Conservation (phyloP, 352 stramenopile species). For the Phytophthora capsici region DNA sequence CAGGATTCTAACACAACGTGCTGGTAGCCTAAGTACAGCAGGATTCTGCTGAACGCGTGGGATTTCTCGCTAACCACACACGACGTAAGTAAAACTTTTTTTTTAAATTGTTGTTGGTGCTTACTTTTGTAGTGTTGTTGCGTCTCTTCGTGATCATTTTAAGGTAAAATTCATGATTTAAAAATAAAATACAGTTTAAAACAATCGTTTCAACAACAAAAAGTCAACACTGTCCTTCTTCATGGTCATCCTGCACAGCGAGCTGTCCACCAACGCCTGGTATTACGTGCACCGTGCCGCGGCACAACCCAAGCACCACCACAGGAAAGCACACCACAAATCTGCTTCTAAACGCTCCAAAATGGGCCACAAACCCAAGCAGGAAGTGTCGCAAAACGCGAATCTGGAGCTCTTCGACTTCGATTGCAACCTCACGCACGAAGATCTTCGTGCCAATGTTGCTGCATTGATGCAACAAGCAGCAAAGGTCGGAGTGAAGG, state of each 20-base stretch:
- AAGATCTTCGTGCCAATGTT: constrained; percentile 57
- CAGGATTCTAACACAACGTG: neutral
- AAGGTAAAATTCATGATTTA: neutral
- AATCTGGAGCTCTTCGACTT: constrained; percentile 72
- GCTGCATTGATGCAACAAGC: constrained; percentile 47
- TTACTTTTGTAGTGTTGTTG: too few relatives aligned
- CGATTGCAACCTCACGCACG: constrained; percentile 85
- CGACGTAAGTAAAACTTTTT: constrained; percentile 49
- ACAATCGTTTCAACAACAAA: too few relatives aligned
- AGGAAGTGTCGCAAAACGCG: neutral
- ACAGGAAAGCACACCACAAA: constrained; percentile 23
- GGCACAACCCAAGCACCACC: constrained; percentile 12
- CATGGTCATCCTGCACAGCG: constrained; percentile 19
- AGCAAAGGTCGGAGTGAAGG: constrained; percentile 48
- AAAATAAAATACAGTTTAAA: too few relatives aligned
- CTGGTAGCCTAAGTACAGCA: constrained; percentile 60
- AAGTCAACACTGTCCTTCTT: too few relatives aligned
- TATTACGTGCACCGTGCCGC: constrained; percentile 35
- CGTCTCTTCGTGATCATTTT: too few relatives aligned
- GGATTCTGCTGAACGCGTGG: constrained; percentile 77
- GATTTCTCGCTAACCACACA: constrained; percentile 58
- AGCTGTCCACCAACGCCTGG: constrained; percentile 36
- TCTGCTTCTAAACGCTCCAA: neutral
- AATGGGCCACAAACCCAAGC: constrained; percentile 9
- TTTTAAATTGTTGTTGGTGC: too few relatives aligned